Percentiles rank a stretch among this genome's conserved stretches.
Conservation (phyloP, 495 filamentous ascomycete species). For the Haplographium delicatum region DNA sequence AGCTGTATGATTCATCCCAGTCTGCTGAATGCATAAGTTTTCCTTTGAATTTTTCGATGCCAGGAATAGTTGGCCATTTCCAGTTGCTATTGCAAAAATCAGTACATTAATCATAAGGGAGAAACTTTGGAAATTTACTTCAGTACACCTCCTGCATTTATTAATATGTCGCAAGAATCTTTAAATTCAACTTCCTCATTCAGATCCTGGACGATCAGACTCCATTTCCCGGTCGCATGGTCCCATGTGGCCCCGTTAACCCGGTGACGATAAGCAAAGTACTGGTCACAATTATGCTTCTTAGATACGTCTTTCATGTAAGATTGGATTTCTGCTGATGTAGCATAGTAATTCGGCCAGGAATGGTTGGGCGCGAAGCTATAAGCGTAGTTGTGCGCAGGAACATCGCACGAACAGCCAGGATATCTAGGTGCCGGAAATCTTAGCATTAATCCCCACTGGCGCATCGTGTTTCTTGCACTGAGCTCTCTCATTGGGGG, state of each 20-base stretch:
- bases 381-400: constrained; percentile 28
- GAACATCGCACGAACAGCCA: background rate
- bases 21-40: constrained; percentile 22
- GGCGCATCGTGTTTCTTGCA: constrained; percentile 22
- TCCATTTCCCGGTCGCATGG: constrained; percentile 26
- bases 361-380: constrained; percentile 29
- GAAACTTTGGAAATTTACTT: background rate
- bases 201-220: constrained; percentile 27
- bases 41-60: constrained; percentile 34
- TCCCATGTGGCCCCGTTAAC: constrained; percentile 27
- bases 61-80: constrained; percentile 26
- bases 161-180: background rate
- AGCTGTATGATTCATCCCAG: background rate
- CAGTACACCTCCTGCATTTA: no score
- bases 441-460: constrained; percentile 1
- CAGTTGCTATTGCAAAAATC: background rate
- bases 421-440: background rate
- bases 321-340: constrained; percentile 29
- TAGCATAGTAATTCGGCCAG: constrained; percentile 32
- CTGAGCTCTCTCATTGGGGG: no score
- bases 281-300: constrained; percentile 30
- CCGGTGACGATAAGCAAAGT: constrained; percentile 24
- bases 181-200: constrained; percentile 5
- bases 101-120: background rate
- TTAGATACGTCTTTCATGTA: constrained; percentile 30